Percentiles rank a stretch among this genome's conserved stretches.
Evolutionary conservation across 352 stramenopile genomes (phyloP).

Genomic region (Plasmopara muralis): DNA sequence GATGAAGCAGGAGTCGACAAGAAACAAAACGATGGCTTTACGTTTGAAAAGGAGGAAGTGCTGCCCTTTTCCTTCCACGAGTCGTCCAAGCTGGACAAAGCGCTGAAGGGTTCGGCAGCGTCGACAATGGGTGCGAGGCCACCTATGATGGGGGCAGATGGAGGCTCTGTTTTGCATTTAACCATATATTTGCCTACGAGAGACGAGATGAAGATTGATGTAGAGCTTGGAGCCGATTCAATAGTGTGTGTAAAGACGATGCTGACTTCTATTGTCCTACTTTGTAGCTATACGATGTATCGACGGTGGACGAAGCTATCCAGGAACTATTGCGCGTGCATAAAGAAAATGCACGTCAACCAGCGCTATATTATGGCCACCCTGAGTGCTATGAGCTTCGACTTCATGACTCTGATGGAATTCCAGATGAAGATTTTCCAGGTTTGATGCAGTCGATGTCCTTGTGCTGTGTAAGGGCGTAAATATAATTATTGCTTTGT

Average conservation of each 20-base stretch:
- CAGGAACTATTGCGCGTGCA: constrained; percentile 74
- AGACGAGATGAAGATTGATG: constrained; percentile 84
- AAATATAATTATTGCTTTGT: not conserved
- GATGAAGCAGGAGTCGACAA: constrained; percentile 13
- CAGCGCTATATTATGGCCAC: constrained; percentile 77
- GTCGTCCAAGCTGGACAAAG: constrained; percentile 67
- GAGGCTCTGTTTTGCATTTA: constrained; percentile 66
- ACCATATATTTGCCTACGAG: constrained; percentile 82
- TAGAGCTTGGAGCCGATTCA: constrained; percentile 16
- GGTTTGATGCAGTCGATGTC: constrained; percentile 20
- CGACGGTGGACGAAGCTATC: constrained; percentile 83
- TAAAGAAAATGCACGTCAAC: constrained; percentile 53
- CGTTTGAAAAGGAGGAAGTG: constrained; percentile 65
- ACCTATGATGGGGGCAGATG: constrained; percentile 49
- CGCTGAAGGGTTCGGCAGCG: constrained; percentile 51
- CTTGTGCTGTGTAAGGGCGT: not conserved
- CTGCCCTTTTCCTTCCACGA: constrained; percentile 57
- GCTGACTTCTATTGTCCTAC: constrained; percentile 2
- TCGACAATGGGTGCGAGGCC: constrained; percentile 46
- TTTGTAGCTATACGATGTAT: constrained; percentile 75
- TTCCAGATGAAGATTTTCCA: constrained; percentile 84
- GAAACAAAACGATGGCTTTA: constrained; percentile 39
- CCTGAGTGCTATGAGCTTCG: constrained; percentile 83
- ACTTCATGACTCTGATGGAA: constrained; percentile 76
- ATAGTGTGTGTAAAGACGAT: not conserved